Evolutionary conservation across 108 stramenopile species (phyloP).

Genomic region (Pseudonitzschia multiseries): DNA sequence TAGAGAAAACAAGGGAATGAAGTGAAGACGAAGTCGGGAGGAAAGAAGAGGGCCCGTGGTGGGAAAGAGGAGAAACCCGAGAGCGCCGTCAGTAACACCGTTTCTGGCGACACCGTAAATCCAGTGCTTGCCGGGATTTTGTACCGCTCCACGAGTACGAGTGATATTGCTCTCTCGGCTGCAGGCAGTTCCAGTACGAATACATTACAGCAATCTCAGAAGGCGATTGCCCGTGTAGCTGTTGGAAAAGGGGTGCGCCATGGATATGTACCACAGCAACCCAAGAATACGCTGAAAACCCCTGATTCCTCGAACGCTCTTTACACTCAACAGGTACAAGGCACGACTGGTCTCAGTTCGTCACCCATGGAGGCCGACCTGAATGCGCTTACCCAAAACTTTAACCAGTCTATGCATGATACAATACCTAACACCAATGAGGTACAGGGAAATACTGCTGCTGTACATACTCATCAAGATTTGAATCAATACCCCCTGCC

Average conservation of each 20-base stretch:
- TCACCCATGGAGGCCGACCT: conserved; percentile 41
- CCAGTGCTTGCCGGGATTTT: conserved; percentile 43
- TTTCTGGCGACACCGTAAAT: conserved; percentile 19
- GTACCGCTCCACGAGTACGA: conserved; percentile 21
- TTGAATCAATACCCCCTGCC: not conserved
- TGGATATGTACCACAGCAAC: conserved; percentile 28
- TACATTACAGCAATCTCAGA: conserved; percentile 28
- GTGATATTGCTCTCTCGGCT: not conserved
- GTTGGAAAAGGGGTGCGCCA: conserved; percentile 61
- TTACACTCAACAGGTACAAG: conserved; percentile 23
- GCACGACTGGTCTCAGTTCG: conserved; percentile 2
- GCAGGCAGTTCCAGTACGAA: not conserved
- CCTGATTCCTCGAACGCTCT: conserved; percentile 3
- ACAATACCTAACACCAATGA: not conserved
- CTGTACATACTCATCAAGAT: not conserved
- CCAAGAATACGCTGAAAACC: not conserved
- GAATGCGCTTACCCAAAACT: conserved; percentile 63
- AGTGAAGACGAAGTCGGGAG: conserved; percentile 23
- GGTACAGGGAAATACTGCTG: not conserved
- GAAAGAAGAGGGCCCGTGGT: conserved; percentile 4
- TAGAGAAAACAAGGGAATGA: conserved; percentile 45
- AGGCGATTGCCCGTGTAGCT: conserved; percentile 49
- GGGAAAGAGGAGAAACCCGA: conserved; percentile 19
- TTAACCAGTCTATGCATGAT: conserved; percentile 33
- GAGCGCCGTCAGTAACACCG: not conserved